Conservation (phyloP, 169 alveolate genomes). For the Besnoitia besnoiti region DNA sequence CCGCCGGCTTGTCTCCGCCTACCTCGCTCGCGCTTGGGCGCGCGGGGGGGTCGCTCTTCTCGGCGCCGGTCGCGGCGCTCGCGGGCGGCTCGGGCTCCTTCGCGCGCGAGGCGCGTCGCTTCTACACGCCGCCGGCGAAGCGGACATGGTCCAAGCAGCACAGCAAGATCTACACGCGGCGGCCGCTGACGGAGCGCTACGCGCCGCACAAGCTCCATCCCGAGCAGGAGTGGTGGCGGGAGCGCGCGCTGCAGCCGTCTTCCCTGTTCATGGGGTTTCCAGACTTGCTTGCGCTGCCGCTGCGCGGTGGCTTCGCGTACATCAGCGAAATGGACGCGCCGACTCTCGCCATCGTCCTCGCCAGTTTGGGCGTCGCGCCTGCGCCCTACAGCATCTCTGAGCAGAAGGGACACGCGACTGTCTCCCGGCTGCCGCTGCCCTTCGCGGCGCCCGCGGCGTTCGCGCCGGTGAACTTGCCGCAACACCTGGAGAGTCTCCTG, state of each 20-base stretch:
- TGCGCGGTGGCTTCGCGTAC: constrained; percentile 82
- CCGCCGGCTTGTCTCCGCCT: background rate
- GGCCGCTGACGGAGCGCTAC: constrained; percentile 83
- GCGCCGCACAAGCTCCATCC: constrained; percentile 80
- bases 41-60: background rate
- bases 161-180: constrained; percentile 76
- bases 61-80: background rate
- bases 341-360: constrained; percentile 67
- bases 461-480: constrained; percentile 3
- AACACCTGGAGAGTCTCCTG: background rate
- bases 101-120: background rate
- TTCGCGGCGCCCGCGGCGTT: background rate
- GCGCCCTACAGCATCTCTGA: background rate
- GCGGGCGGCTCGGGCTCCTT: background rate
- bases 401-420: background rate
- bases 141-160: constrained; percentile 86
- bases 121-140: constrained; percentile 47
- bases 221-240: constrained; percentile 84
- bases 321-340: constrained; percentile 81
- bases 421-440: background rate
- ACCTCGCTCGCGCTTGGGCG: background rate
- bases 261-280: constrained; percentile 82
- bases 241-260: constrained; percentile 29
- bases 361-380: background rate
- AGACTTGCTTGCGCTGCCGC: constrained; percentile 71